Evolutionary conservation across 129 eudicot genomes (phyloP).

Genomic region (Flaveria robusta): DNA sequence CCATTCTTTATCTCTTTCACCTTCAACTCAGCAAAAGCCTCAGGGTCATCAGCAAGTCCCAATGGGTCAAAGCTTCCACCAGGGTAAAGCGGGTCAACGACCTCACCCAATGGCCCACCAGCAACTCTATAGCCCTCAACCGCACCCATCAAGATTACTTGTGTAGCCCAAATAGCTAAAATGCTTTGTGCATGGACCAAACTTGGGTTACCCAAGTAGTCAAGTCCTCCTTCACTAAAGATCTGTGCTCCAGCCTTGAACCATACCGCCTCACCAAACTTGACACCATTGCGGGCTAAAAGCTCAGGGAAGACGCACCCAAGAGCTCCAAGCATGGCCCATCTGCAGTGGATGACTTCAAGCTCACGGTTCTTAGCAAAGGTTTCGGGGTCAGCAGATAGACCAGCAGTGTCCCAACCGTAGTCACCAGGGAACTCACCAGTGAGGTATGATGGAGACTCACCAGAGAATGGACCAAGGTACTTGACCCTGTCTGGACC

Average conservation of each 20-base stretch:
- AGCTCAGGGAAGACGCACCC: constrained; percentile 4
- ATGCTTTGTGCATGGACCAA: constrained; percentile 24
- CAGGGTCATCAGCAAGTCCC: constrained; percentile 30
- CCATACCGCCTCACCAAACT: background rate
- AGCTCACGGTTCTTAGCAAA: background rate
- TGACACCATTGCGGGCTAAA: background rate
- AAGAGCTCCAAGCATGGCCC: background rate
- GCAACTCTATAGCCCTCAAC: constrained; percentile 19
- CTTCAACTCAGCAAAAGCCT: constrained; percentile 24
- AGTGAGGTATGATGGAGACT: background rate
- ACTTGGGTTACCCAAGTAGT: constrained; percentile 24
- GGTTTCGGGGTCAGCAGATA: background rate
- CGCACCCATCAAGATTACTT: constrained; percentile 23
- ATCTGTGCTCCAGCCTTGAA: constrained; percentile 12
- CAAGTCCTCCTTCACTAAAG: constrained; percentile 9
- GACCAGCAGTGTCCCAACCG: background rate
- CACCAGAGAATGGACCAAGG: background rate
- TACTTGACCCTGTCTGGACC: constrained; percentile 7
- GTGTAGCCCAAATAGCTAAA: constrained; percentile 5
- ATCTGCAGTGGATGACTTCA: background rate
- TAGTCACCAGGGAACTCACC: constrained; percentile 3
- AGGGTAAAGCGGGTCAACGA: constrained; percentile 18
- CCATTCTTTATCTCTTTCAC: constrained; percentile 22
- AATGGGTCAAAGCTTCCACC: constrained; percentile 30
- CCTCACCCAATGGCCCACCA: constrained; percentile 24